Evolutionary conservation across 2,329 filamentous ascomycete genomes (phyloP), one percentile per base, ranked within the genome.

Genomic region (Penicillium vulpinum): DNA sequence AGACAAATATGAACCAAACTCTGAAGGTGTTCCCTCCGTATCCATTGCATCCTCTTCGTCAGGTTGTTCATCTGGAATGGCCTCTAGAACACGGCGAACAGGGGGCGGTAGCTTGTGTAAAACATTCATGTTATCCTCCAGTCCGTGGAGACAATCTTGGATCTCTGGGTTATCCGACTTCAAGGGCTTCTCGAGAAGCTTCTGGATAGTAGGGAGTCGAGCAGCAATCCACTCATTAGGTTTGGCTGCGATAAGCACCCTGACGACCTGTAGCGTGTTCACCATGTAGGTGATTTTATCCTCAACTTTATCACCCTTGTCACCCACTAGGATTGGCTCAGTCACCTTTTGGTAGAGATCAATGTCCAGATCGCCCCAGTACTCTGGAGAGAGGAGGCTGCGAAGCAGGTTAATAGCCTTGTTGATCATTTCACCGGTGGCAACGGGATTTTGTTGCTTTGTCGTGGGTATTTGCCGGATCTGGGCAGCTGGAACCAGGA

Each of bases 281-380:
- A 99, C 86, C 75, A 96, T 93, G 61, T 88, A 88, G 0, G 90
- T 95, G 40, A 89, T 83, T 68, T 91, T 92, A 39, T 92, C 89
- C 61, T 92, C 88, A n/a, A 83, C 84, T 67, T 90, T 90, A 49
- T 91, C 88, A 54, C 90, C 88, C 74, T 91, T 92, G 10, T 97
- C 94, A 49, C 89, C 88, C 2, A 88, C 86, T 13, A 97, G 78
- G 54, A 97, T 89, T 40, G 90, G 86, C 62, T 97, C 92, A 0
- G 92, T 94, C 54, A 93, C 88, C 67, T 94, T 95, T 4, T 90
- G 88, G 67, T 97, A 94, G 62, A 97, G 81, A 67, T 97, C 93
- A 21, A 97, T 83, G 48, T 97, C 92, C 33, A 97, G 80, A 68
- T 97, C 92, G 35, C 87, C 89, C 95, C 94, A 99, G 69, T 92